phyloP scores from a whole-genome alignment of 345 rosid species.

The Pugionium cornutum region DNA sequence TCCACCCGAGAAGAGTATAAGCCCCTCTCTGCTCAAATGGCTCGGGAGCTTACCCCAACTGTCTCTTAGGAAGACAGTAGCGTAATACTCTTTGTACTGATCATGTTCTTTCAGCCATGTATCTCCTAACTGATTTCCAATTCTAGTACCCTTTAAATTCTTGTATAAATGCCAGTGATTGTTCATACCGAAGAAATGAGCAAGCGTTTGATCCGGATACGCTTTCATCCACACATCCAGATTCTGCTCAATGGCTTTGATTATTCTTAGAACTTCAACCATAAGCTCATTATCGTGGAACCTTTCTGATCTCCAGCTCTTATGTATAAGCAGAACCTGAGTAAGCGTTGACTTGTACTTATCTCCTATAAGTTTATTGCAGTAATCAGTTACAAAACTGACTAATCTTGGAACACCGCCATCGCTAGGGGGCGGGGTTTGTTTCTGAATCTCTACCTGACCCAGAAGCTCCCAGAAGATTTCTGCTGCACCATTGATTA shows the following conservation, averaged over 20 bases:
- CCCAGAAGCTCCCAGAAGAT: slow-evolving; percentile 90
- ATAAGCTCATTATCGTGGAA: slow-evolving; percentile 84
- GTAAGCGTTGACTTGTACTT: slow-evolving; percentile 72
- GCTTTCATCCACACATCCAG: slow-evolving; percentile 82
- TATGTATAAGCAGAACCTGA: slow-evolving; percentile 82
- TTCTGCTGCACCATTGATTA: slow-evolving; percentile 86
- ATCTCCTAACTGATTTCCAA: slow-evolving; percentile 79
- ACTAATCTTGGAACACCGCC: slow-evolving; percentile 80
- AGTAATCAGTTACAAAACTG: slow-evolving; percentile 83
- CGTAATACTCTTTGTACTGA: slow-evolving; percentile 70
- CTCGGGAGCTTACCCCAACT: slow-evolving; percentile 92
- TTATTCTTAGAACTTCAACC: slow-evolving; percentile 62
- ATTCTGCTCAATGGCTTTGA: slow-evolving; percentile 73
- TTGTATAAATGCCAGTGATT: slow-evolving; percentile 88
- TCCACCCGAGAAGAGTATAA: slow-evolving; percentile 93
- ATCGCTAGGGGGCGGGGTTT: slow-evolving; percentile 75
- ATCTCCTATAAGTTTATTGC: slow-evolving; percentile 84
- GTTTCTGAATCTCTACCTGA: slow-evolving; percentile 91
- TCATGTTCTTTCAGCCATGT: slow-evolving; percentile 87
- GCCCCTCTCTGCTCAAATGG: slow-evolving; percentile 93
- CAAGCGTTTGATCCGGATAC: slow-evolving; percentile 57
- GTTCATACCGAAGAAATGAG: slow-evolving; percentile 83
- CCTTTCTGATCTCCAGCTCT: slow-evolving; percentile 89
- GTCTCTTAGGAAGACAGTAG: slow-evolving; percentile 66
- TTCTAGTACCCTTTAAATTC: slow-evolving; percentile 79